Conservation (phyloP, 163 green algal species). For the Scenedesmus sp. region DNA sequence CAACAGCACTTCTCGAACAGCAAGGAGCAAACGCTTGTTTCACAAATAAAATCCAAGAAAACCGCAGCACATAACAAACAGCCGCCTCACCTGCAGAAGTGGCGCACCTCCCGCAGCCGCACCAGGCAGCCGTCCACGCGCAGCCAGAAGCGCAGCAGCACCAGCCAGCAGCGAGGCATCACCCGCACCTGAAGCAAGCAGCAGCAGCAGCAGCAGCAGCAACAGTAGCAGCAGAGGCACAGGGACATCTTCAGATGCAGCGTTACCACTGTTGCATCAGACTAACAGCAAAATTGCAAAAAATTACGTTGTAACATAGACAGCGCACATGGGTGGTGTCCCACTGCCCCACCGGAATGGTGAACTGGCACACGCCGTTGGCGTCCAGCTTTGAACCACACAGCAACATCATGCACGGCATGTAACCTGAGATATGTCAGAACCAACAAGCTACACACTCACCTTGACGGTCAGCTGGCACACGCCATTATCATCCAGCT, state of each 20-base stretch:
- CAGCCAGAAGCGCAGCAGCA: constrained; percentile 95
- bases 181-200: constrained; percentile 79
- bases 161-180: constrained; percentile 96
- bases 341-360: too few relatives aligned
- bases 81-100: constrained; percentile 80
- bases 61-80: too few relatives aligned
- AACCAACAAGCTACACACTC: constrained; percentile 1
- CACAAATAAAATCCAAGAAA: too few relatives aligned
- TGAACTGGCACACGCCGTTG: too few relatives aligned
- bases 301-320: neutral
- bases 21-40: too few relatives aligned
- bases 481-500: constrained; percentile 96
- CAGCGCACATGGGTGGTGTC: too few relatives aligned
- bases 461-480: constrained; percentile 62
- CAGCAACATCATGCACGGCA: neutral
- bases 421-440: neutral
- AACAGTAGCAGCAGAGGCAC: constrained; percentile 27
- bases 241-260: neutral
- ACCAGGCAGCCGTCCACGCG: constrained; percentile 92
- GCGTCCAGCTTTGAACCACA: neutral
- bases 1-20: too few relatives aligned
- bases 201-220: constrained; percentile 28
- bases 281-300: too few relatives aligned
- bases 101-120: constrained; percentile 87
- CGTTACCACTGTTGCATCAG: too few relatives aligned